Evolutionary conservation across 148 eudicot genomes (phyloP).

Genomic region (Dysphania ambrosioides): DNA sequence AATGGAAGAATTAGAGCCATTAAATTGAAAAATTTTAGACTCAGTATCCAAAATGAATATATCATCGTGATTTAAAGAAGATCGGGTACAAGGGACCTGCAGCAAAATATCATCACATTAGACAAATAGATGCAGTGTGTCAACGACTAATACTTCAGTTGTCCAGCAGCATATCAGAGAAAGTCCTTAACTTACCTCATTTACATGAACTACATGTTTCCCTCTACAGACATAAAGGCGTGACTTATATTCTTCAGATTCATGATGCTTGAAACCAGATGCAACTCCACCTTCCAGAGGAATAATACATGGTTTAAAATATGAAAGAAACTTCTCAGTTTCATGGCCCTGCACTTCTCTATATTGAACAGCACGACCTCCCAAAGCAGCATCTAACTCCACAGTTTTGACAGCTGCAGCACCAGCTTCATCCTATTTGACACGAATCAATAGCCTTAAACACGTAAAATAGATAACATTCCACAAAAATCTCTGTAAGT

Average conservation of each 20-base stretch:
- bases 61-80: slow-evolving; percentile 93
- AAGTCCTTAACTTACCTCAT: slow-evolving; percentile 54
- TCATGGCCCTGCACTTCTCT: slow-evolving; percentile 96
- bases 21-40: slow-evolving; percentile 85
- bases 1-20: slow-evolving; percentile 87
- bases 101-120: slow-evolving; percentile 21
- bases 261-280: slow-evolving; percentile 78
- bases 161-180: slow-evolving; percentile 11
- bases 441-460: slow-evolving; percentile 23
- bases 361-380: slow-evolving; percentile 97
- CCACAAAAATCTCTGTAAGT: not conserved
- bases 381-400: slow-evolving; percentile 93
- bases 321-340: slow-evolving; percentile 96
- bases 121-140: not conserved
- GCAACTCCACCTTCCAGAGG: slow-evolving; percentile 89
- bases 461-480: slow-evolving; percentile 1
- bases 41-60: slow-evolving; percentile 91
- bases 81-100: slow-evolving; percentile 92
- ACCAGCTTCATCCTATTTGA: slow-evolving; percentile 88
- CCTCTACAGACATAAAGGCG: slow-evolving; percentile 84
- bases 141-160: slow-evolving; percentile 9
- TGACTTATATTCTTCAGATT: slow-evolving; percentile 57
- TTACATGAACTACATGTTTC: slow-evolving; percentile 90
- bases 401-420: slow-evolving; percentile 80
- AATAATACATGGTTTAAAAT: slow-evolving; percentile 95